Base-by-base conservation (phyloP, 495 filamentous ascomycete genomes). In the Neurospora sp. region DNA sequence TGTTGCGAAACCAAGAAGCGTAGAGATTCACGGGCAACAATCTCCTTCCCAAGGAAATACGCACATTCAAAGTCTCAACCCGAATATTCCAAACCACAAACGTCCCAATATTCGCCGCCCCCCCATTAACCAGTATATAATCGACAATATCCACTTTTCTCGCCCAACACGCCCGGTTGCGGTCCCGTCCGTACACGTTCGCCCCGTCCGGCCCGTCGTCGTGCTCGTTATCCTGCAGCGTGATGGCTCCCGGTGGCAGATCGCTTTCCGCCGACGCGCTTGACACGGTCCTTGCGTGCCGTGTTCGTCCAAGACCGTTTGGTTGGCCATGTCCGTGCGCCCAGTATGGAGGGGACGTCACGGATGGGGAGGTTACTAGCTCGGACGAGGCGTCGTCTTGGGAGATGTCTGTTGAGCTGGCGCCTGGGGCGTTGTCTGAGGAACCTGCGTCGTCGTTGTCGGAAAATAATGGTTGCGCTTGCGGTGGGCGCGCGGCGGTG, bases 11-110 rank as follows among this genome's bases (percentile, higher is more conserved):
- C 16, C 18, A 38, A 59, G 9, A 40, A 12, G 16, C 16, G 1
- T 18, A 16, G 41, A 42, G 41, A 42, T 42, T 16, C 41, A 68
- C 35, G 35, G 35, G 35, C 35, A 37, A 37, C 6, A 37, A 37
- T 37, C 35, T 4, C 35, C 35, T 37, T 37, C 35, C 35, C 35
- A 37, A 37, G 35, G 35, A 18, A 40, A 45, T n/a, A 78, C 84
- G 74, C 37, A 86, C 84, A 70, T 72, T 83, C 69, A 85, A 72
- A 35, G 85, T 87, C 76, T 87, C 85, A 18, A 89, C 85, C 65
- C 76, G 76, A 41, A 89, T 87, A 74, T 86, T 86, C 84, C 84
- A 89, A 0, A 87, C 86, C 8, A 87, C 83, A 75, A 89, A 89
- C 0, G 87, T 85, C n/a, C 87, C 87, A 41, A 89, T 84, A 69